Conservation (phyloP, 2,329 filamentous ascomycete species). For the Fusarium devonianum region DNA sequence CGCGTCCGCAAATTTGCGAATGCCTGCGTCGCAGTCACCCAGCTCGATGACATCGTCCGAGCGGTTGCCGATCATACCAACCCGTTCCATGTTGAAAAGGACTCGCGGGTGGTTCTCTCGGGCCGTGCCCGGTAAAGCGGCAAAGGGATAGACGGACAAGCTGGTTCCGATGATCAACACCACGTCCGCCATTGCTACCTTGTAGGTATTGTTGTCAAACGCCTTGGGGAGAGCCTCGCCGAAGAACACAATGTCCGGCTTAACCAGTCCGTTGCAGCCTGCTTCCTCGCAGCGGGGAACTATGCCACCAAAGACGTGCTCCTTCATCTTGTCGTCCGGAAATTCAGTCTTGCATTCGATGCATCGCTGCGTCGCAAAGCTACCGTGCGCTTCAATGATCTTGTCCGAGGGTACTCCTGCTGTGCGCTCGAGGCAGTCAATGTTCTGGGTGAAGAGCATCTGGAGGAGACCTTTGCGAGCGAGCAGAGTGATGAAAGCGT, state of each 20-base stretch:
- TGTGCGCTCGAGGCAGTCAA: constrained; percentile 89
- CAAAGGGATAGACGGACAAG: constrained; percentile 87
- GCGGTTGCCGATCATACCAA: constrained; percentile 78
- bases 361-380: constrained; percentile 89
- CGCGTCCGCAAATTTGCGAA: constrained; percentile 78
- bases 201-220: constrained; percentile 48
- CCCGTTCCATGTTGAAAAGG: constrained; percentile 85
- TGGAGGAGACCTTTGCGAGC: constrained; percentile 78
- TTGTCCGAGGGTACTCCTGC: constrained; percentile 82
- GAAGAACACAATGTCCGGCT: constrained; percentile 96
- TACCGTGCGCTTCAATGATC: constrained; percentile 94
- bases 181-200: constrained; percentile 72
- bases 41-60: constrained; percentile 85
- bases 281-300: constrained; percentile 72
- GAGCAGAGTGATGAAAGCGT: constrained; percentile 86
- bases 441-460: constrained; percentile 96
- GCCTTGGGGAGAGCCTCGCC: constrained; percentile 68
- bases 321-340: constrained; percentile 76
- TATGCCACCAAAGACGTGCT: constrained; percentile 68
- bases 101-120: constrained; percentile 72
- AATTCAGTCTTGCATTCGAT: constrained; percentile 83
- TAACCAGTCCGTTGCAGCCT: constrained; percentile 79
- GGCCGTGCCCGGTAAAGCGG: constrained; percentile 74
- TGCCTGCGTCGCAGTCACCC: constrained; percentile 83
- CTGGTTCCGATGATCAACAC: constrained; percentile 90